phyloP scores from a whole-genome alignment of 2,329 filamentous ascomycete species.

The Aphanoascus verrucosus region DNA sequence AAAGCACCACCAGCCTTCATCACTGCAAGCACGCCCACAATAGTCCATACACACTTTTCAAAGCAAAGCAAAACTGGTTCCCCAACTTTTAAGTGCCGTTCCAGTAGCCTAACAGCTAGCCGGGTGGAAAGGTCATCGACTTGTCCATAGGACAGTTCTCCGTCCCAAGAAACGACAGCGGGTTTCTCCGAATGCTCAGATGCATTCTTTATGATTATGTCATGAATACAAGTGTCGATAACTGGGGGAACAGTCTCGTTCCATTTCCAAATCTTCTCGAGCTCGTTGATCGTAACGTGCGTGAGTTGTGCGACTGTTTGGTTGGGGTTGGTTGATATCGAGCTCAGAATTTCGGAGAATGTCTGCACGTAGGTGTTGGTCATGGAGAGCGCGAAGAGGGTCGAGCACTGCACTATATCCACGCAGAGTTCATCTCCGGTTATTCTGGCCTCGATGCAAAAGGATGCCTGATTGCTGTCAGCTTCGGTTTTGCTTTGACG shows the following conservation, averaged over 20 bases:
- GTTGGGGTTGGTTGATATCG: constrained; percentile 8
- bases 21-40: constrained; percentile 23
- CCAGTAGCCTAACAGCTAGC: constrained; percentile 23
- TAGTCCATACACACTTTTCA: constrained; percentile 25
- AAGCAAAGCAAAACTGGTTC: constrained; percentile 22
- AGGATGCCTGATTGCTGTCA: not conserved
- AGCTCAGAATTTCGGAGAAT: constrained; percentile 15
- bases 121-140: constrained; percentile 25
- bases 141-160: constrained; percentile 22
- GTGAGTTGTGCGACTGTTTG: constrained; percentile 12
- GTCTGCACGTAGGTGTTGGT: not conserved
- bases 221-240: constrained; percentile 17
- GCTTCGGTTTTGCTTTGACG: not conserved
- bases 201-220: constrained; percentile 14
- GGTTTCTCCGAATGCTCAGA: constrained; percentile 6
- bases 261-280: constrained; percentile 20
- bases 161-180: constrained; percentile 25
- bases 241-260: constrained; percentile 17
- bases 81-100: constrained; percentile 24
- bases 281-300: constrained; percentile 13
- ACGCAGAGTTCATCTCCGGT: not conserved
- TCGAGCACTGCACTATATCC: not conserved
- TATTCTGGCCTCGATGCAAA: not conserved
- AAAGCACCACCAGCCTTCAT: constrained; percentile 25
- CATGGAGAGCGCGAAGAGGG: not conserved